Conservation (phyloP, 352 stramenopile species). For the Globisporangium megalacanthum region DNA sequence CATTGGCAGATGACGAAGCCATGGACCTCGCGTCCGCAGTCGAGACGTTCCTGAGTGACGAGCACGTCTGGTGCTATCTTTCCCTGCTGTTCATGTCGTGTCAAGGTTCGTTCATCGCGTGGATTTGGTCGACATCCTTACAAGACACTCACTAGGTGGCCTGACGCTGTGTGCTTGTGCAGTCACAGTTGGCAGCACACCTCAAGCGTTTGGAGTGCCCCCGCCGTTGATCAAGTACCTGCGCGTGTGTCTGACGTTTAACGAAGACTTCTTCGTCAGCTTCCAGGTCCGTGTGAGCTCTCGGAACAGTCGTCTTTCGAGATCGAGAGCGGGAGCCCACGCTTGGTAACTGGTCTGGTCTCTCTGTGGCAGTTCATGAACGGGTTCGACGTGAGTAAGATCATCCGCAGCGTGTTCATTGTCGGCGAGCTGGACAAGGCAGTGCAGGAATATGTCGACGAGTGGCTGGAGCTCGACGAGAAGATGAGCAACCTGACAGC, state of each 20-base stretch:
- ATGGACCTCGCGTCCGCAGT: conserved; percentile 43
- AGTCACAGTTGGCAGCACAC: conserved; percentile 11
- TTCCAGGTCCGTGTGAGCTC: conserved; percentile 24
- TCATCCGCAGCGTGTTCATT: conserved; percentile 28
- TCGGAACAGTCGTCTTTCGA: conserved; percentile 1
- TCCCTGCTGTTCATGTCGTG: conserved; percentile 29
- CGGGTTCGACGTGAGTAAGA: conserved; percentile 10
- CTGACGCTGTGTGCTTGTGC: conserved; percentile 2
- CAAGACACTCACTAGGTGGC: not conserved
- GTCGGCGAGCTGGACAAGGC: conserved; percentile 35
- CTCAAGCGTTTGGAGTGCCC: conserved; percentile 3
- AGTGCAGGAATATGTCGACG: conserved; percentile 24
- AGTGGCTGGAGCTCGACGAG: conserved; percentile 14
- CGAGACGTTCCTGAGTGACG: conserved; percentile 33
- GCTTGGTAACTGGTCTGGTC: not conserved
- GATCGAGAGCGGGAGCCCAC: not conserved
- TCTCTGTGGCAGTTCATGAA: conserved; percentile 10
- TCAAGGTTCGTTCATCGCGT: conserved; percentile 22
- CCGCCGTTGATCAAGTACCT: conserved; percentile 24
- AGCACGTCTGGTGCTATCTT: conserved; percentile 27
- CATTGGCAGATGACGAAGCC: conserved; percentile 35
- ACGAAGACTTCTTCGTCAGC: conserved; percentile 28
- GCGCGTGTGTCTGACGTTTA: conserved; percentile 31
- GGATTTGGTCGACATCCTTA: too few species aligned
- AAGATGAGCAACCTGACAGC: conserved; percentile 28